A percentile compares a stretch with the other conserved stretches of the same genome.
Evolutionary conservation across 306 rosid species (phyloP).

Genomic region (Sicyos edulis): DNA sequence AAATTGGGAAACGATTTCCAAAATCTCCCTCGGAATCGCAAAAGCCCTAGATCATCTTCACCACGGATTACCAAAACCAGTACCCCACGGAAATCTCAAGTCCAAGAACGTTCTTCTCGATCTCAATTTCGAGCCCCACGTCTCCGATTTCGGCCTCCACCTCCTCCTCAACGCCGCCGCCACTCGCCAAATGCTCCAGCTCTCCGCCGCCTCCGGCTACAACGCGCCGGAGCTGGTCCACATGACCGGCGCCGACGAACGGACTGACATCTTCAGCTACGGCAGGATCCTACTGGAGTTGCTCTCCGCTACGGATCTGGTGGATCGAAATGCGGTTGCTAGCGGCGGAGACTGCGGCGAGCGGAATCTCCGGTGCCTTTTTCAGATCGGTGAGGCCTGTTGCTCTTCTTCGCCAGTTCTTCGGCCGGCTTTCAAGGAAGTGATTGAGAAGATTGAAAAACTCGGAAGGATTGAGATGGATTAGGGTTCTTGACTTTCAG

Average conservation of each 20-base stretch:
- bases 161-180: conserved; percentile 74
- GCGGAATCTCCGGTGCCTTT: conserved; percentile 45
- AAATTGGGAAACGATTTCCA: conserved; percentile 56
- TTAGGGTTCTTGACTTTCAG: background rate
- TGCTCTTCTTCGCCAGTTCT: conserved; percentile 75
- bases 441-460: conserved; percentile 72
- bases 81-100: conserved; percentile 83
- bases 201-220: conserved; percentile 68
- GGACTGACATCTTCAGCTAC: conserved; percentile 66
- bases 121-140: conserved; percentile 42
- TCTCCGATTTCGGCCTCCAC: conserved; percentile 71
- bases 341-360: conserved; percentile 33
- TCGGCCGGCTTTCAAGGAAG: conserved; percentile 71
- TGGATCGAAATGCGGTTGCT: conserved; percentile 53
- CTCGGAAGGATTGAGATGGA: conserved; percentile 27
- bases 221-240: conserved; percentile 85
- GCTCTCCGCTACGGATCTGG: conserved; percentile 73
- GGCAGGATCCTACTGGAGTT: conserved; percentile 78
- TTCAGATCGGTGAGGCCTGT: conserved; percentile 83
- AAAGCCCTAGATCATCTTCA: conserved; percentile 83
- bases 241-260: conserved; percentile 66
- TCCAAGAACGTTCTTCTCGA: conserved; percentile 74
- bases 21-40: conserved; percentile 62
- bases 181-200: conserved; percentile 79
- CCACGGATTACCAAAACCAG: conserved; percentile 47